Conservation (phyloP, 2,329 filamentous ascomycete genomes). For the Aspergillus ruber region DNA sequence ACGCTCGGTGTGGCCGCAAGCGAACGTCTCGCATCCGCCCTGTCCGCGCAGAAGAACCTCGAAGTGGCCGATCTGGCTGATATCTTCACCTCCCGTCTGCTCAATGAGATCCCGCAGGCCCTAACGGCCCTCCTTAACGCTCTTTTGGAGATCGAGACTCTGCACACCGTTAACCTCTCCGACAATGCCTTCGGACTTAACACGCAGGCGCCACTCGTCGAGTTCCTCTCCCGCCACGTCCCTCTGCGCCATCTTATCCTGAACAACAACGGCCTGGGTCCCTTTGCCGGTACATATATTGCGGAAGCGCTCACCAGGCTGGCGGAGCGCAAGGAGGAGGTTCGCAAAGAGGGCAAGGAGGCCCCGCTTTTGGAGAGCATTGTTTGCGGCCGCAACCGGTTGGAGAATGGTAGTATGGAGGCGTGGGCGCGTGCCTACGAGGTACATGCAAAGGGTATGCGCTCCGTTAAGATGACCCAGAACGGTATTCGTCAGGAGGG, state of each 20-base stretch:
- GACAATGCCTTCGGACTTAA: constrained; percentile 98
- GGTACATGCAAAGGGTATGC: constrained; percentile 69
- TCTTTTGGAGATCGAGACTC: constrained; percentile 74
- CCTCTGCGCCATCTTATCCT: constrained; percentile 91
- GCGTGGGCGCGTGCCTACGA: constrained; percentile 87
- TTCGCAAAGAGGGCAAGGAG: constrained; percentile 53
- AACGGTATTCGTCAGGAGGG: constrained; percentile 96
- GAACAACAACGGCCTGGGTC: constrained; percentile 97
- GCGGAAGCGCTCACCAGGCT: constrained; percentile 80
- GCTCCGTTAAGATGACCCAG: constrained; percentile 92
- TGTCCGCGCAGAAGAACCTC: constrained; percentile 77
- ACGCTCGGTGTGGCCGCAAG: constrained; percentile 86
- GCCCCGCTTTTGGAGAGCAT: constrained; percentile 90
- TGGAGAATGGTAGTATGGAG: constrained; percentile 93
- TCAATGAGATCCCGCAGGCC: constrained; percentile 88
- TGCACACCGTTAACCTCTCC: constrained; percentile 89
- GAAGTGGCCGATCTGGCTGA: constrained; percentile 85
- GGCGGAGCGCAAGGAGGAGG: constrained; percentile 74
- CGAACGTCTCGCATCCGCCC: constrained; percentile 72
- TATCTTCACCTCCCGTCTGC: constrained; percentile 91
- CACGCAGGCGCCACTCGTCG: constrained; percentile 84
- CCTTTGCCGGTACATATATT: constrained; percentile 80
- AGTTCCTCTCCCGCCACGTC: constrained; percentile 80
- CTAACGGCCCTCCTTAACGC: constrained; percentile 79
- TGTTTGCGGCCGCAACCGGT: constrained; percentile 88